Base-by-base conservation (phyloP, 2,329 filamentous ascomycete genomes). In the Orbilia ellipsospora region DNA sequence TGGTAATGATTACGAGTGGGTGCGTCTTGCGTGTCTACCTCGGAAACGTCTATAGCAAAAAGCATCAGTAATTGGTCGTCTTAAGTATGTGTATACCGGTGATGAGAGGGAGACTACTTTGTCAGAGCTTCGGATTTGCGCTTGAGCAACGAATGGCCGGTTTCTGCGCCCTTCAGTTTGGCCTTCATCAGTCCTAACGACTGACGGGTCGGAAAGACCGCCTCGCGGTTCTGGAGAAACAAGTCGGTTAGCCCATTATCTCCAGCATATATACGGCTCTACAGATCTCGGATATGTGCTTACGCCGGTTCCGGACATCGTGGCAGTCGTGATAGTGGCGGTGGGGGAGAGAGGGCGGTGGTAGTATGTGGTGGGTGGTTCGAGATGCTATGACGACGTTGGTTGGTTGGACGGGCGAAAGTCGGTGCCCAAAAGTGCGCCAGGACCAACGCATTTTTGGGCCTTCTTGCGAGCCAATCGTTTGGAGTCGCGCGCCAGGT, bases 111-210 rank as follows among this genome's bases (percentile, higher is more conserved):
- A 62, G 63, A 62, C 66, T 87, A 96, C 93, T 99, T 99, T 78
- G 95, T 99, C 77, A 99, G 86, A 80, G 95, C 95, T 84, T 99
- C 95, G 83, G 94, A 97, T 87, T 99, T 99, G 81, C 95, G 88
- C 87, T 99, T 99, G 78, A 99, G 86, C 82, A 99, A 86, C 83
- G 92, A 97, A 85, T 99, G 94, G 57, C 95, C 95, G 54, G 89
- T 93, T 83, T 94, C 91, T 67, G 92, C 92, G 77, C 92, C 94
- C 86, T 98, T 98, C 82, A 99, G 89, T 87, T 99, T 99, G 79
- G 90, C 89, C 85, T 98, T 98, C 94, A 99, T 99, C 82, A 96
- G 84, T 78, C 93, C 94, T 84, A 99, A 87, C 83, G 93, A 96
- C 86, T 99, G 95, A 81, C 95, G 92, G 82, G 95, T 99, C 81